Evolutionary conservation across 768 basidiomycete genomes (phyloP).

Genomic region (Rhizopogon salebrosus): DNA sequence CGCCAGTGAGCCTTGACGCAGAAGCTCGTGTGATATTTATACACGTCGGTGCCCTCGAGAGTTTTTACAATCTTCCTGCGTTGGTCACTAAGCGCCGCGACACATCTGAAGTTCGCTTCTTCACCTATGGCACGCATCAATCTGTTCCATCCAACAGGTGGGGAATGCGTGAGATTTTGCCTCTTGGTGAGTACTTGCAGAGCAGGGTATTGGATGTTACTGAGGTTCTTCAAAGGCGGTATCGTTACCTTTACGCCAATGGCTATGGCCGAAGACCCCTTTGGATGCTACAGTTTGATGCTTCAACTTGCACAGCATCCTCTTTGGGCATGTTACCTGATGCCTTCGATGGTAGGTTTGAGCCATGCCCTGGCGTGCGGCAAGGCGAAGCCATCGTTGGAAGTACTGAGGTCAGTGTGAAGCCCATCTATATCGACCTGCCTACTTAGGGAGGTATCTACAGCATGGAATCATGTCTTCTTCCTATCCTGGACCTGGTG

Average conservation of each 20-base stretch:
- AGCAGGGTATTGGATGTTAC: not conserved
- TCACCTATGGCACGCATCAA: constrained; percentile 63
- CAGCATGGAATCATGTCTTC: constrained; percentile 9
- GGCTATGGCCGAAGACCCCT: constrained; percentile 50
- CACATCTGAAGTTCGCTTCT: constrained; percentile 48
- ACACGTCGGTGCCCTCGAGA: constrained; percentile 52
- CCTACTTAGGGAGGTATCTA: constrained; percentile 1
- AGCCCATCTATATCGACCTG: not conserved
- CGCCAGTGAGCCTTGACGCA: constrained; percentile 30
- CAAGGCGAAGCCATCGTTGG: constrained; percentile 9
- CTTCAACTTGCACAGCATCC: constrained; percentile 52
- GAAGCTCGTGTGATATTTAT: constrained; percentile 56
- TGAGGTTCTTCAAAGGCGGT: constrained; percentile 45
- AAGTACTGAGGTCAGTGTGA: not conserved
- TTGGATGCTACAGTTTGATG: constrained; percentile 44
- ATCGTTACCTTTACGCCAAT: constrained; percentile 65
- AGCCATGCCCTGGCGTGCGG: constrained; percentile 10
- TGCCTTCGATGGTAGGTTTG: constrained; percentile 60
- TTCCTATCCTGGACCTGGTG: constrained; percentile 27
- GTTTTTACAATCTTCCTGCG: constrained; percentile 43
- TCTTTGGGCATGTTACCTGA: constrained; percentile 62
- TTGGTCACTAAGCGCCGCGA: constrained; percentile 43
- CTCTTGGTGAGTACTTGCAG: constrained; percentile 44
- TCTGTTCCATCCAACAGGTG: constrained; percentile 45
- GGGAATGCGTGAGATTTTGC: constrained; percentile 66